A percentile compares a stretch with the other conserved stretches of the same genome.
Evolutionary conservation across 1,284 basidiomycete species (phyloP).

Genomic region (Sanghuangporus weigelae): DNA sequence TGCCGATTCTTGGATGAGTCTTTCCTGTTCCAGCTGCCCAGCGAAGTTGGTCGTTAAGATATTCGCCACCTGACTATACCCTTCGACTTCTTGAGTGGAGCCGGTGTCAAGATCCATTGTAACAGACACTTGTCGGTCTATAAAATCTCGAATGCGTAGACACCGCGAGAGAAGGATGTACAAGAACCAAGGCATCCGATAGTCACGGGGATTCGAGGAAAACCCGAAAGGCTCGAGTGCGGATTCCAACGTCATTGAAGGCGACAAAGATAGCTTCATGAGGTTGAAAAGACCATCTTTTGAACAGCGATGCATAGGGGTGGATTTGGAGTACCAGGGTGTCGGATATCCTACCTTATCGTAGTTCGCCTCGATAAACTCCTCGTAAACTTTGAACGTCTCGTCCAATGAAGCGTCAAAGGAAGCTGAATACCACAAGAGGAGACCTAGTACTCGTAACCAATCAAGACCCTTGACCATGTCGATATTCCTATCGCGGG

Average conservation of each 20-base stretch:
- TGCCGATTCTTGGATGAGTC: slow-evolving; percentile 79
- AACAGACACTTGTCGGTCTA: slow-evolving; percentile 54
- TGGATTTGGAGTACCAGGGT: slow-evolving; percentile 60
- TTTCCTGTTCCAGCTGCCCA: slow-evolving; percentile 77
- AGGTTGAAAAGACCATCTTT: slow-evolving; percentile 81
- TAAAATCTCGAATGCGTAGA: slow-evolving; percentile 79
- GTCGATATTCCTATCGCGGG: slow-evolving; percentile 56
- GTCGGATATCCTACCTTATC: slow-evolving; percentile 55
- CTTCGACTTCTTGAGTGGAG: slow-evolving; percentile 46
- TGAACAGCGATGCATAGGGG: slow-evolving; percentile 23
- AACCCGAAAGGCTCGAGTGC: slow-evolving; percentile 65
- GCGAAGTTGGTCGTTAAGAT: slow-evolving; percentile 82
- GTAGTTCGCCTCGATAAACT: slow-evolving; percentile 39
- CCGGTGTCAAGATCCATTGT: slow-evolving; percentile 39
- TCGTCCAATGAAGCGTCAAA: slow-evolving; percentile 70
- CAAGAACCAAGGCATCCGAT: slow-evolving; percentile 88
- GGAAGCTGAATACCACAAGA: slow-evolving; percentile 84
- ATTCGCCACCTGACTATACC: slow-evolving; percentile 82
- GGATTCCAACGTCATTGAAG: slow-evolving; percentile 56
- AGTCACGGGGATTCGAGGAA: slow-evolving; percentile 72
- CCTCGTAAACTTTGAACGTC: slow-evolving; percentile 67
- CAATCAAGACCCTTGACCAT: slow-evolving; percentile 87
- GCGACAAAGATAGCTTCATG: slow-evolving; percentile 71
- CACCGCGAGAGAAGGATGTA: slow-evolving; percentile 85
- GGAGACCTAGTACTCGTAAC: slow-evolving; percentile 90